A percentile compares a stretch with the other conserved stretches of the same genome.
phyloP scores from a whole-genome alignment of 2,329 filamentous ascomycete species.

The Tolypocladium ovalisporum region DNA sequence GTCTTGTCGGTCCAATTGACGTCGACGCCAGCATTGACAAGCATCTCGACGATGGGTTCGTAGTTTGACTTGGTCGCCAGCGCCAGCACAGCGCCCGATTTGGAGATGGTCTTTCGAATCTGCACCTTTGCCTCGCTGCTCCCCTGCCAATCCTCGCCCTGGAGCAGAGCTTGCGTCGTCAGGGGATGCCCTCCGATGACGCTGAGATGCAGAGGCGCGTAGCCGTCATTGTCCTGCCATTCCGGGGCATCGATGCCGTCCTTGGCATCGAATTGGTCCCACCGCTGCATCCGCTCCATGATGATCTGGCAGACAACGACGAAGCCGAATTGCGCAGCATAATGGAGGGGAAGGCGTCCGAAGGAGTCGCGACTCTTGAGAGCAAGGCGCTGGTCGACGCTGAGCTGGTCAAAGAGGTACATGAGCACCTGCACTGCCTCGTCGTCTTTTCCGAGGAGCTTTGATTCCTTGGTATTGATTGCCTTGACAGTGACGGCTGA shows the following conservation, averaged over 20 bases:
- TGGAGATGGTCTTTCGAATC: conserved; percentile 59
- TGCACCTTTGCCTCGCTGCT: conserved; percentile 49
- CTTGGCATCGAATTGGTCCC: conserved; percentile 75
- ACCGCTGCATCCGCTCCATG: conserved; percentile 79
- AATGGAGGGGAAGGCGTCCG: conserved; percentile 79
- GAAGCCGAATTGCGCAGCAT: conserved; percentile 90
- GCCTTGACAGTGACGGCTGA: conserved; percentile 50
- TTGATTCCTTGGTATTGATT: conserved; percentile 55
- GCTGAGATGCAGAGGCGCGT: conserved; percentile 81
- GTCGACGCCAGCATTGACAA: conserved; percentile 83
- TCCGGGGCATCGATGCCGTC: conserved; percentile 75
- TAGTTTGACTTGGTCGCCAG: conserved; percentile 85
- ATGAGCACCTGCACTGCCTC: conserved; percentile 60
- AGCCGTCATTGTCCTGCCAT: conserved; percentile 91
- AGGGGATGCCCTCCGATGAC: conserved; percentile 84
- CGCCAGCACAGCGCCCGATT: conserved; percentile 78
- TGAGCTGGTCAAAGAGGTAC: conserved; percentile 57
- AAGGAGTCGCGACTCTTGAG: conserved; percentile 64
- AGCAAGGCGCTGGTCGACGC: conserved; percentile 53
- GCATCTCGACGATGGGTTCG: conserved; percentile 68
- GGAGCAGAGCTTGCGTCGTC: conserved; percentile 71
- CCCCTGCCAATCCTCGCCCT: conserved; percentile 68
- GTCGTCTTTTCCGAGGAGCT: conserved; percentile 57
- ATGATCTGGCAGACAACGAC: conserved; percentile 81
- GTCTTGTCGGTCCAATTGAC: conserved; percentile 87